A percentile compares a stretch with the other conserved stretches of the same genome.
Evolutionary conservation across 805 yeast genomes (phyloP).

Genomic region (Jamesozyma lodderae): DNA sequence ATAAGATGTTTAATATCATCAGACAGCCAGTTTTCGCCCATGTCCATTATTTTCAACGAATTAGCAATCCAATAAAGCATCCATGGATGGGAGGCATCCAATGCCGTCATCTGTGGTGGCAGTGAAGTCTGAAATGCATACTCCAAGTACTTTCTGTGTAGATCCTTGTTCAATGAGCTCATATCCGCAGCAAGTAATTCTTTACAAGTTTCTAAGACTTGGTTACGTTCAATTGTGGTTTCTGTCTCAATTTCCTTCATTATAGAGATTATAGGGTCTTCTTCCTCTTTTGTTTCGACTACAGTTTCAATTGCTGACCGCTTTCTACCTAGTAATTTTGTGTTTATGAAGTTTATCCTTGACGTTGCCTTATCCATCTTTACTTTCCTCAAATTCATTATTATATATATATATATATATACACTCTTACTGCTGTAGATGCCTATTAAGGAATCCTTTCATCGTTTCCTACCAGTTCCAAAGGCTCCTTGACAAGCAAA

Average conservation of each 20-base stretch:
- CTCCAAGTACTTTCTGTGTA: slow-evolving; percentile 39
- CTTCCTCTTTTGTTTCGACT: slow-evolving; percentile 5
- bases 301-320: slow-evolving; percentile 11
- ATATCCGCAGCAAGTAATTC: slow-evolving; percentile 7
- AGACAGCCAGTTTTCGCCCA: slow-evolving; percentile 10
- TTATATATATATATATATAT: too few species aligned
- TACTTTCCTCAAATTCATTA: too few species aligned
- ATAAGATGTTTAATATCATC: slow-evolving; percentile 26
- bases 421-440: too few species aligned
- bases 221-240: slow-evolving; percentile 22
- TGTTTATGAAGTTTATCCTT: slow-evolving; percentile 10
- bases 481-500: too few species aligned
- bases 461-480: too few species aligned
- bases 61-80: slow-evolving; percentile 75
- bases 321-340: slow-evolving; percentile 19
- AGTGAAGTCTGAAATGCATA: slow-evolving; percentile 36
- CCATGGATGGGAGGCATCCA: slow-evolving; percentile 94
- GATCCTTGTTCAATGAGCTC: slow-evolving; percentile 16
- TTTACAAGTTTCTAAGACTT: slow-evolving; percentile 17
- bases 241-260: slow-evolving; percentile 25
- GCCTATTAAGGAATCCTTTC: too few species aligned
- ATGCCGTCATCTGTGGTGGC: slow-evolving; percentile 41
- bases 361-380: not conserved
- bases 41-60: slow-evolving; percentile 37
- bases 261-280: slow-evolving; percentile 10